Conservation (phyloP, 2,329 filamentous ascomycete genomes). For the Aspergillus arachidicola region DNA sequence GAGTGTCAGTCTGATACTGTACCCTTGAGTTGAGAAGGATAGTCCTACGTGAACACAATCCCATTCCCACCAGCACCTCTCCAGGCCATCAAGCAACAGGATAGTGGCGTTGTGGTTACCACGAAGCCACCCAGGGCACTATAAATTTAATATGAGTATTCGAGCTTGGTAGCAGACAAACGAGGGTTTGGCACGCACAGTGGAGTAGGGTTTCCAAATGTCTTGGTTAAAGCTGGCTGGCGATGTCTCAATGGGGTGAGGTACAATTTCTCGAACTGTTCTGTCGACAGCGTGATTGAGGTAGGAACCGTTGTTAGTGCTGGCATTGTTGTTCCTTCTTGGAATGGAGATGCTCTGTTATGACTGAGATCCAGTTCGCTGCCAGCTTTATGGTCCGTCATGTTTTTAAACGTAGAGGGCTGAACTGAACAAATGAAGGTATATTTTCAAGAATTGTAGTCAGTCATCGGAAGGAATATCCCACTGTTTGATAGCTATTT, state of each 20-base stretch:
- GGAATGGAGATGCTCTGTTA: neutral
- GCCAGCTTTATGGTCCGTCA: neutral
- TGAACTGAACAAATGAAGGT: neutral
- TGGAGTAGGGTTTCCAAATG: constrained; percentile 37
- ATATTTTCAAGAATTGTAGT: no score
- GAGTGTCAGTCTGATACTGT: neutral
- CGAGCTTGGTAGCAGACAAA: no score
- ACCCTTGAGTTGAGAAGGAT: neutral
- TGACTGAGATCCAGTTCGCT: neutral
- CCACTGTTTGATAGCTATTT: no score
- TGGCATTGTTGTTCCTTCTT: neutral
- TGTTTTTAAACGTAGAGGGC: neutral
- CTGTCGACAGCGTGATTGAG: constrained; percentile 31
- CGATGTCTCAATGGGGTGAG: constrained; percentile 37
- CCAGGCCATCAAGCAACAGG: constrained; percentile 32
- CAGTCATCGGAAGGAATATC: no score
- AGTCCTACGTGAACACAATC: constrained; percentile 28
- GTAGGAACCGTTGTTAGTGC: neutral
- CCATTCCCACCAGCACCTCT: constrained; percentile 28
- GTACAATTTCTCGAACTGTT: constrained; percentile 40
- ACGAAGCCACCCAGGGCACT: constrained; percentile 31
- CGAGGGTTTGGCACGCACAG: constrained; percentile 24
- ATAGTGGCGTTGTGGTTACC: constrained; percentile 28
- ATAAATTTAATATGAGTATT: neutral
- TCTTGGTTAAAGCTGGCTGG: constrained; percentile 32